Base-by-base conservation (phyloP, 2,329 filamentous ascomycete species). In the Penicillium sp. region DNA sequence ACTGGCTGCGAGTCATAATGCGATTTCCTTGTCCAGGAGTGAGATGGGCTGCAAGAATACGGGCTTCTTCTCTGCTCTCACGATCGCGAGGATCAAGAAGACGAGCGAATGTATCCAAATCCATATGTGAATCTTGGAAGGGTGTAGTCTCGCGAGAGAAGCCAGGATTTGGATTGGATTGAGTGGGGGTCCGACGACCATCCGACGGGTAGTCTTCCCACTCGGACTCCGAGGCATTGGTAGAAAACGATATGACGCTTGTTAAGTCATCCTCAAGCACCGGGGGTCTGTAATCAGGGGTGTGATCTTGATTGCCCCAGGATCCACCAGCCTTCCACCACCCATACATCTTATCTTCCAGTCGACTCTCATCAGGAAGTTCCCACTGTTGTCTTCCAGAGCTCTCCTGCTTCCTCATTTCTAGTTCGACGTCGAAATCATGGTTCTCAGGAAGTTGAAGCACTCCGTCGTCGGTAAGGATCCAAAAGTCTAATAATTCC, bases 301-400 rank as follows among this genome's bases (percentile, higher is more conserved):
- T 96, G 5, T 82, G 81, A 71, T 98, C 93, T 31, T 88, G 81
- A 16, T 88, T 87, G 1, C 93, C 93, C 87, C 92, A 97, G 78
- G 90, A 90, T 8, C 91, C 92, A 21, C 91, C 92, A 53, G 82
- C 80, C 52, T 89, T 86, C 90, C 92, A 98, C 85, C 93, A 95
- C 29, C 81, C 80, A 72, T 97, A 98, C 1, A 97, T 78, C 57
- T 86, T 88, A 2, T 83, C 81, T 62, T 93, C 89, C 2, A 97
- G 79, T 39, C 85, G 84, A 27, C 84, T 83, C 65, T 95, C 90
- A 42, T 86, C 78, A 7, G 78, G 62, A 16, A 77, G 71, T 48
- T 75, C 74, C 72, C 76, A 78, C 39, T 72, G 64, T 29, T 63
- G 72, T 68, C 69, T 72, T 54, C 71, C 75, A 46, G 72, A 78